Conservation (phyloP, 495 filamentous ascomycete genomes). For the Trichoderma orchidacearum region DNA sequence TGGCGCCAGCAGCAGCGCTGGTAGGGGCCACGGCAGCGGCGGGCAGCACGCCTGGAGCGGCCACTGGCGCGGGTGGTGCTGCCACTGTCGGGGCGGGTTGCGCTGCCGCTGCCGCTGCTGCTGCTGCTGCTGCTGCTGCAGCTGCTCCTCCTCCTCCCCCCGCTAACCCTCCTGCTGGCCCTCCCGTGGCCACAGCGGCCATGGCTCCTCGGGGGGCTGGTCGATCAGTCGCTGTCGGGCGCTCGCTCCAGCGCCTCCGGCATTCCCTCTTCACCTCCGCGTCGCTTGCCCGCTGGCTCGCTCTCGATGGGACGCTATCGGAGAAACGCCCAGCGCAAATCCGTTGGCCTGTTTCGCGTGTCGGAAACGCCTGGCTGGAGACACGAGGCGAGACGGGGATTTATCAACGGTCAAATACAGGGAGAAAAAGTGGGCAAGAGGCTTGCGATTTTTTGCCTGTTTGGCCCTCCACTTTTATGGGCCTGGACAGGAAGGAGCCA, state of each 20-base stretch:
- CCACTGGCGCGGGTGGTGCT: not conserved
- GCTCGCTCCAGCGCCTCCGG: not conserved
- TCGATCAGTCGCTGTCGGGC: not conserved
- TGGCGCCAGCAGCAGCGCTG: not conserved
- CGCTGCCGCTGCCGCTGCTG: not conserved
- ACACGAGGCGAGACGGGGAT: not conserved
- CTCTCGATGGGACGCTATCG: not conserved
- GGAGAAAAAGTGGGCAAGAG: conserved; percentile 1
- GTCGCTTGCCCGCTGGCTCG: not conserved
- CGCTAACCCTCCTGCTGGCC: not conserved
- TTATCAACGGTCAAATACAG: conserved; percentile 1
- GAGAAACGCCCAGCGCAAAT: not conserved
- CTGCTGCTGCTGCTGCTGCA: not conserved
- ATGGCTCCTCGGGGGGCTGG: not conserved
- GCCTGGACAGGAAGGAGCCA: not conserved
- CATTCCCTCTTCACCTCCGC: not conserved
- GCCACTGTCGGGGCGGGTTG: not conserved
- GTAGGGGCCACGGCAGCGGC: not conserved
- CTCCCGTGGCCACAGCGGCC: not conserved
- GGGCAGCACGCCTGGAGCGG: not conserved
- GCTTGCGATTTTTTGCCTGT: not conserved
- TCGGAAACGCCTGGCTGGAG: not conserved
- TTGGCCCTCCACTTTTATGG: not conserved
- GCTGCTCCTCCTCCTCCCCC: not conserved
- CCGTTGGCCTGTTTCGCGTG: not conserved